A percentile compares a stretch with the other conserved stretches of the same genome.
Evolutionary conservation across 2,329 filamentous ascomycete genomes (phyloP).

Genomic region (Calonectria multiphialidica): DNA sequence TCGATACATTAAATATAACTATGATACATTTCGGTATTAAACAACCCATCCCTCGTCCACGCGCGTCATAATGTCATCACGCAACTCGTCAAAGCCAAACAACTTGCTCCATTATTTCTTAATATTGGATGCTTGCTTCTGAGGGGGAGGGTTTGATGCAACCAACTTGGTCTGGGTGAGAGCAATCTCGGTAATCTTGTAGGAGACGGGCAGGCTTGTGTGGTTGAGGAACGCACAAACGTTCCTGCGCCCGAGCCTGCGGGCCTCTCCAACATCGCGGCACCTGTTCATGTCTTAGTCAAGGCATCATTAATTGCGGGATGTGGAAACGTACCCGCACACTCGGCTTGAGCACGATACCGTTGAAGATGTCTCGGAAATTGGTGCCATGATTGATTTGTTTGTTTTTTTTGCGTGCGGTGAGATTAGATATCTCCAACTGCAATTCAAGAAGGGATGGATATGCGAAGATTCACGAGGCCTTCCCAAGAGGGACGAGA

Average conservation of each 20-base stretch:
- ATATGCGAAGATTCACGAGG: background rate
- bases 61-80: background rate
- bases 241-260: background rate
- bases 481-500: background rate
- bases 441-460: too few relatives aligned
- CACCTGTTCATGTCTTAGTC: background rate
- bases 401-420: background rate
- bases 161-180: background rate
- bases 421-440: background rate
- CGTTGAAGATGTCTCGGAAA: background rate
- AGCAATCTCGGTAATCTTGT: too few relatives aligned
- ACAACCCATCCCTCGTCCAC: background rate
- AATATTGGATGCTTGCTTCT: background rate
- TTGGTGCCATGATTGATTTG: slow-evolving; percentile 1
- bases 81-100: background rate
- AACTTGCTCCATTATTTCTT: background rate
- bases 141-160: background rate
- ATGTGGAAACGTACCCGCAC: background rate
- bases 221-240: background rate
- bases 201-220: background rate
- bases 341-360: background rate
- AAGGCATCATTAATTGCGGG: background rate
- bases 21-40: background rate
- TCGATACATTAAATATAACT: background rate
- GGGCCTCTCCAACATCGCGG: background rate